Base-by-base conservation (phyloP, 192 early-diverging fungal genomes). In the Funneliformis mosseae region DNA sequence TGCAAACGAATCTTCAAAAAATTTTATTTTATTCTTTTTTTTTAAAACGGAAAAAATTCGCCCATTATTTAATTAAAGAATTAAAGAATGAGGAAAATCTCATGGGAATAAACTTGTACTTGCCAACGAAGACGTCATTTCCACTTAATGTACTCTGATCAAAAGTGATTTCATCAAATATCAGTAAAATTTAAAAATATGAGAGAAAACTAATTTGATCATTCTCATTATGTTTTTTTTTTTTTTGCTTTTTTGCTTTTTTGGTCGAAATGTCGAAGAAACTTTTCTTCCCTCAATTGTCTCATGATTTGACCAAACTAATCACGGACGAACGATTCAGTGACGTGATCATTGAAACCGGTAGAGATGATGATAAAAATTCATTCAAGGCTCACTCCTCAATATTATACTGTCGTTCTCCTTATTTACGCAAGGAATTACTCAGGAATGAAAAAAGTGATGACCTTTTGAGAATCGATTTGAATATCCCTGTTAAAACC, bases 241-340 rank as follows among this genome's bases (percentile, higher is more conserved):
- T 61, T n/a, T 18, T 61, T n/a, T n/a, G n/a, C n/a, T n/a, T 61
- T 61, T 61, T 61, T n/a, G n/a, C n/a, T 61, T 61, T 61, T 61
- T 61, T 61, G 16, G 6, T n/a, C 6, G 23, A 61, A 21, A 61
- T 61, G 59, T 16, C 63, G 23, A 66, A 66, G 23, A 64, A 66
- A 66, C 23, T 66, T 66, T 33, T 33, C 3, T 66, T 25, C 23
- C 23, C 21, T 27, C 63, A 66, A 66, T 66, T 66, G 27, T 66
- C 63, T 28, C 63, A 66, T 11, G 63, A 66, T 27, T 25, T 66
- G 23, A 27, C 63, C 10, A 66, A 66, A 66, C 28, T 66, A 66
- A 11, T 27, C 27, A 23, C 27, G 5, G 63, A 66, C 28, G 23
- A 11, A 27, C 23, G 28, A 27, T 66, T 66, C 11, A 28, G 63